These are phyloP conservation scores for Hansenula sp. DNA, from an alignment of 1,139 yeast species.

Conservation along the genomic window DNA sequence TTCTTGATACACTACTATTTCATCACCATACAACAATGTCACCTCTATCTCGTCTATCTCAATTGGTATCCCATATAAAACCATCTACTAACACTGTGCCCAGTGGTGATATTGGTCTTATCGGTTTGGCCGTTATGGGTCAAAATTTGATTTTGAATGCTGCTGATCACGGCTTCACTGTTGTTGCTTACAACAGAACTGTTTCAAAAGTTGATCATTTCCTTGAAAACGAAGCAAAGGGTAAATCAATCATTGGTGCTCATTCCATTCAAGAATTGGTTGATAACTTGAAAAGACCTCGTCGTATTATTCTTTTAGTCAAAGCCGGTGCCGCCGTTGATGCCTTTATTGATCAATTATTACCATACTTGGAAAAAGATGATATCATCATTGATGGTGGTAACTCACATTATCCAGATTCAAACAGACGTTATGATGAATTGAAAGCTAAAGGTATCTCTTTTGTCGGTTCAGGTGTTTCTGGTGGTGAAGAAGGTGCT, in stretches of 20 bases:
- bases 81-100: constrained; percentile 17
- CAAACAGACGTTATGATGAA: constrained; percentile 94
- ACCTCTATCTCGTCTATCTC: neutral
- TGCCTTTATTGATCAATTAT: constrained; percentile 78
- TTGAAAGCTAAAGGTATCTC: constrained; percentile 82
- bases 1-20: too few species aligned
- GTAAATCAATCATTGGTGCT: constrained; percentile 92
- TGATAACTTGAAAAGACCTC: constrained; percentile 91
- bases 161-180: constrained; percentile 97
- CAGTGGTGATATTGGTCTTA: constrained; percentile 96
- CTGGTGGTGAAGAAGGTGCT: constrained; percentile 99
- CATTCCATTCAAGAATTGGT: constrained; percentile 85
- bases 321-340: constrained; percentile 98
- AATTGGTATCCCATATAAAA: neutral
- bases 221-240: constrained; percentile 93
- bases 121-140: constrained; percentile 99
- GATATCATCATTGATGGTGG: constrained; percentile 99
- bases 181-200: constrained; percentile 98
- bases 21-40: too few species aligned
- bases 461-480: constrained; percentile 98
- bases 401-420: constrained; percentile 98
- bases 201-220: constrained; percentile 92
- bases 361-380: constrained; percentile 91
- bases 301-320: constrained; percentile 90
- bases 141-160: constrained; percentile 96